Percentiles rank a stretch among this genome's conserved stretches.
phyloP scores from a whole-genome alignment of 176 grass and related monocot species.

The Rhynchospora pubera region DNA sequence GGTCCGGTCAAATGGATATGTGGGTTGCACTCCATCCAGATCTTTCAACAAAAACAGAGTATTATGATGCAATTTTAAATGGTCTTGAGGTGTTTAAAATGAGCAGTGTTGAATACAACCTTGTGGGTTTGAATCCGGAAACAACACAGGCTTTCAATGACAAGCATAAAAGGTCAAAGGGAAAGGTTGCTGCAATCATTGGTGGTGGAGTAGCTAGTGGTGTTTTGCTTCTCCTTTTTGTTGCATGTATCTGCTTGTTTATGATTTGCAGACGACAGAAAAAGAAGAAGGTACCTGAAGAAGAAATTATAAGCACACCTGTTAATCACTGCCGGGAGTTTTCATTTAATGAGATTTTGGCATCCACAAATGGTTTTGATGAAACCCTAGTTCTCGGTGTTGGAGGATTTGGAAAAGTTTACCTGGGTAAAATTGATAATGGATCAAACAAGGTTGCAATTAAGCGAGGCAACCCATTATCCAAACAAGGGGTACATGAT shows the following conservation, averaged over 20 bases:
- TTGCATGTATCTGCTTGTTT: neutral
- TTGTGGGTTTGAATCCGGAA: constrained; percentile 14
- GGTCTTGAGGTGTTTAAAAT: constrained; percentile 39
- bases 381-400: constrained; percentile 48
- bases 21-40: constrained; percentile 33
- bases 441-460: constrained; percentile 53
- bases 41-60: neutral
- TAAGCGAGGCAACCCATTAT: constrained; percentile 56
- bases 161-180: neutral
- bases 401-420: constrained; percentile 80
- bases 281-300: constrained; percentile 6
- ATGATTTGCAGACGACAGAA: neutral
- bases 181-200: neutral
- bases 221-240: neutral
- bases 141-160: neutral
- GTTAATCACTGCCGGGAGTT: constrained; percentile 49
- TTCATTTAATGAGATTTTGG: constrained; percentile 39
- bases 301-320: neutral
- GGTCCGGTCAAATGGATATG: constrained; percentile 26
- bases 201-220: constrained; percentile 20
- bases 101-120: neutral
- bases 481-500: constrained; percentile 58
- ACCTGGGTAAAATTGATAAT: constrained; percentile 40
- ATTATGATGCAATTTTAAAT: constrained; percentile 33
- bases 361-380: constrained; percentile 49